Evolutionary conservation across 768 basidiomycete genomes (phyloP).

Genomic region (Phlebiopsis flavidoalba): DNA sequence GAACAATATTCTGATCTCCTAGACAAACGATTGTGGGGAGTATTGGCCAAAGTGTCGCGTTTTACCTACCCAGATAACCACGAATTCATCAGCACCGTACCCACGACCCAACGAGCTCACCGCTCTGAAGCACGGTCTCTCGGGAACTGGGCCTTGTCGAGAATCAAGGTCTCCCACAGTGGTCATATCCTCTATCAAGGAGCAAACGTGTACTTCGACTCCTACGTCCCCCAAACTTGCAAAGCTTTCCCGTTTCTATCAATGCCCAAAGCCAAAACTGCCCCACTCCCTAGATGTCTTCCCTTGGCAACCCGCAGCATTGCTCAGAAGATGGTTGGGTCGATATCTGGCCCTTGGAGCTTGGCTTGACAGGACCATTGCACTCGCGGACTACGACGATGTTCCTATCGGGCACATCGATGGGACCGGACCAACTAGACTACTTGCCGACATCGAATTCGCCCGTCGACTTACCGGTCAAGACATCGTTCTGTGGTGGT

Average conservation of each 20-base stretch:
- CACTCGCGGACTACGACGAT: slow-evolving; percentile 87
- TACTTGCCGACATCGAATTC: slow-evolving; percentile 86
- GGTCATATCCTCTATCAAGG: slow-evolving; percentile 82
- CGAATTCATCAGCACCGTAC: slow-evolving; percentile 65
- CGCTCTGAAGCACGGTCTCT: slow-evolving; percentile 82
- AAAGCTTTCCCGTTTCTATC: slow-evolving; percentile 62
- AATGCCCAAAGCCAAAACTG: slow-evolving; percentile 54
- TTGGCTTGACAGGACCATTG: slow-evolving; percentile 77
- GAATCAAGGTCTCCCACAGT: slow-evolving; percentile 68
- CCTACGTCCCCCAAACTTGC: slow-evolving; percentile 58
- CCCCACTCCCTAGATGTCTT: slow-evolving; percentile 77
- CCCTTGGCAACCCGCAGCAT: slow-evolving; percentile 84
- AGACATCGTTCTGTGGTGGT: slow-evolving; percentile 97
- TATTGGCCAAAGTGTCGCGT: slow-evolving; percentile 38
- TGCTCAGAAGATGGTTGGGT: slow-evolving; percentile 67
- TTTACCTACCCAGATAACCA: slow-evolving; percentile 61
- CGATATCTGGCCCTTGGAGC: slow-evolving; percentile 74
- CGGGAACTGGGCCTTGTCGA: slow-evolving; percentile 79
- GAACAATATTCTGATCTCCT: slow-evolving; percentile 66
- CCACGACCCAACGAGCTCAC: slow-evolving; percentile 73
- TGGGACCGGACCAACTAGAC: slow-evolving; percentile 85
- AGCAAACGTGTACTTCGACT: slow-evolving; percentile 79
- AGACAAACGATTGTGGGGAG: slow-evolving; percentile 41
- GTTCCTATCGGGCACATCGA: slow-evolving; percentile 91
- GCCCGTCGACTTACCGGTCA: slow-evolving; percentile 82